phyloP scores from a whole-genome alignment of 73 alveolate genomes.

The Urostyla sp. region DNA sequence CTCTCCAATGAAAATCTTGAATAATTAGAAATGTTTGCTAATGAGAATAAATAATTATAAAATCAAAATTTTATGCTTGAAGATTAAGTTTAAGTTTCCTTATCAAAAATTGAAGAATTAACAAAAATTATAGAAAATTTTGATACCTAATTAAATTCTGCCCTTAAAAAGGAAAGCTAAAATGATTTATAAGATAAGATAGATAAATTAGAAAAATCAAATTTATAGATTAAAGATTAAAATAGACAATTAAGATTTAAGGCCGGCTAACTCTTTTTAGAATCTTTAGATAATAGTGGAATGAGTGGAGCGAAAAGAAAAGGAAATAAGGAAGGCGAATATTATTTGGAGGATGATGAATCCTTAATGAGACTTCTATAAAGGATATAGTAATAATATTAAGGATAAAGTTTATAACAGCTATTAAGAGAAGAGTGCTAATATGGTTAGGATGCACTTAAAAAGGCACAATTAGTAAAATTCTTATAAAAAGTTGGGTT shows the following conservation, averaged over 20 bases:
- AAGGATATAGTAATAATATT: background rate
- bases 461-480: slow-evolving; percentile 1
- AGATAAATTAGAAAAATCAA: slow-evolving; percentile 9
- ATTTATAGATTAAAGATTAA: slow-evolving; percentile 12
- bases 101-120: slow-evolving; percentile 8
- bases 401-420: slow-evolving; percentile 5
- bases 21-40: background rate
- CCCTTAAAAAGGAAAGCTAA: too few species aligned
- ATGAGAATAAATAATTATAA: slow-evolving; percentile 7
- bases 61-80: background rate
- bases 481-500: slow-evolving; percentile 31
- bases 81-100: slow-evolving; percentile 19
- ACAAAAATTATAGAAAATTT: slow-evolving; percentile 5
- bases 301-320: background rate
- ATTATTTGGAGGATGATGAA: slow-evolving; percentile 42
- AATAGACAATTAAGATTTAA: slow-evolving; percentile 50
- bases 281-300: slow-evolving; percentile 32
- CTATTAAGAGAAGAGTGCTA: slow-evolving; percentile 25
- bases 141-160: too few species aligned
- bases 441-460: slow-evolving; percentile 5
- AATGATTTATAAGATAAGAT: too few species aligned
- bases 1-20: background rate
- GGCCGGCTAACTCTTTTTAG: slow-evolving; percentile 37
- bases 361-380: slow-evolving; percentile 35
- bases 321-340: slow-evolving; percentile 38